A percentile compares a stretch with the other conserved stretches of the same genome.
phyloP scores from a whole-genome alignment of 768 basidiomycete genomes.

The Naganishia kalamii region DNA sequence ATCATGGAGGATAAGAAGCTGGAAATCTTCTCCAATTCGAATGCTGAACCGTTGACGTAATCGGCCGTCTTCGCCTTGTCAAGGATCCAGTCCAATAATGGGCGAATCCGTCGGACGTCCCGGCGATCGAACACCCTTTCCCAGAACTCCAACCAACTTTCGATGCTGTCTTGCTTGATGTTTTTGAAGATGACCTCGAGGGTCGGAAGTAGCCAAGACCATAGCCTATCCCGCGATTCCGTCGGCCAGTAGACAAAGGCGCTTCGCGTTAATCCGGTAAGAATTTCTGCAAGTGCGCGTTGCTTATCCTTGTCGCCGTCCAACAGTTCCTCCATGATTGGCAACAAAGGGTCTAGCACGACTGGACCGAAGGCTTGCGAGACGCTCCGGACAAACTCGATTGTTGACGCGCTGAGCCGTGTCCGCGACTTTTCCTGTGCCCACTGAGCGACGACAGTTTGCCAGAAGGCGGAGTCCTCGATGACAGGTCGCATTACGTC shows the following conservation, averaged over 20 bases:
- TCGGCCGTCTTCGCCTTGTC: slow-evolving; percentile 61
- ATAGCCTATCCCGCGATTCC: slow-evolving; percentile 54
- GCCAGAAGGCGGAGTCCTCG: slow-evolving; percentile 56
- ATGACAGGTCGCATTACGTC: slow-evolving; percentile 54
- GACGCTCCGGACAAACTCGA: slow-evolving; percentile 50
- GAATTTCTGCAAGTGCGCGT: slow-evolving; percentile 73
- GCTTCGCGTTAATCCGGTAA: slow-evolving; percentile 70
- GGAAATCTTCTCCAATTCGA: slow-evolving; percentile 72
- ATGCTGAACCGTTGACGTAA: slow-evolving; percentile 77
- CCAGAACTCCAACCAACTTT: slow-evolving; percentile 36
- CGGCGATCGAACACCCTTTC: slow-evolving; percentile 67
- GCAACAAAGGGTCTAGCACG: slow-evolving; percentile 59
- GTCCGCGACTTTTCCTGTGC: slow-evolving; percentile 69
- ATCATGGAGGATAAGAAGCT: slow-evolving; percentile 62
- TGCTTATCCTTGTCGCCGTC: slow-evolving; percentile 72
- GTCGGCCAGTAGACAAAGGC: slow-evolving; percentile 73
- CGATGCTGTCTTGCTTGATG: slow-evolving; percentile 73
- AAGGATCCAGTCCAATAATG: slow-evolving; percentile 69
- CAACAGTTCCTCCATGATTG: slow-evolving; percentile 55
- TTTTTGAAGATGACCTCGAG: slow-evolving; percentile 62
- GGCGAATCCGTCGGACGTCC: slow-evolving; percentile 71
- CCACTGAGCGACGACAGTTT: slow-evolving; percentile 55
- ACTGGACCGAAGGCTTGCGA: slow-evolving; percentile 71
- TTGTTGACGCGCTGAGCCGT: slow-evolving; percentile 53
- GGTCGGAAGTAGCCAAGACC: slow-evolving; percentile 64